phyloP scores from a whole-genome alignment of 768 basidiomycete species.

The Mycena kentingensis region DNA sequence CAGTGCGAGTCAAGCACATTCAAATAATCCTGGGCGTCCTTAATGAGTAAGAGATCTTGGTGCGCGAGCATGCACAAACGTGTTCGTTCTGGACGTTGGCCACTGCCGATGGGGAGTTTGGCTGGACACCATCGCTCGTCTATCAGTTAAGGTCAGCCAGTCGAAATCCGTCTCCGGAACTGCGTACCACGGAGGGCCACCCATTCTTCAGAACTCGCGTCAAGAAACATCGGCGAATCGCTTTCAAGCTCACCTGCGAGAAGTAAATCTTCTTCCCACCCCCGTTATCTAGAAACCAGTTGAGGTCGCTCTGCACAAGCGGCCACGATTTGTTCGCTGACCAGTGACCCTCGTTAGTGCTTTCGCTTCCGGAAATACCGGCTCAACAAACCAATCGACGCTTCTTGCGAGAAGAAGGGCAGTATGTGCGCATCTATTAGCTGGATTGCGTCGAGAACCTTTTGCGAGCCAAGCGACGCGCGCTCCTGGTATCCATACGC shows the following conservation, averaged over 20 bases:
- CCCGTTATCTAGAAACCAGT: slow-evolving; percentile 69
- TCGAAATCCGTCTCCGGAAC: background rate
- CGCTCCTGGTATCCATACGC: slow-evolving; percentile 57
- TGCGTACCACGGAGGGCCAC: slow-evolving; percentile 59
- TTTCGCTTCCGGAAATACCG: background rate
- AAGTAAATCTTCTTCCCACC: slow-evolving; percentile 75
- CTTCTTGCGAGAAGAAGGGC: slow-evolving; percentile 63
- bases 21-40: slow-evolving; percentile 62
- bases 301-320: slow-evolving; percentile 54
- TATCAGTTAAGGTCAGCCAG: background rate
- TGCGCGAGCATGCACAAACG: slow-evolving; percentile 35
- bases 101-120: slow-evolving; percentile 64
- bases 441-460: slow-evolving; percentile 61
- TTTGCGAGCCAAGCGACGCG: slow-evolving; percentile 24
- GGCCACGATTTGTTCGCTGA: slow-evolving; percentile 65
- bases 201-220: slow-evolving; percentile 55
- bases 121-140: slow-evolving; percentile 60
- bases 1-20: slow-evolving; percentile 66
- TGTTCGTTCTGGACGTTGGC: slow-evolving; percentile 64
- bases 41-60: slow-evolving; percentile 3
- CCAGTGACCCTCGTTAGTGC: background rate
- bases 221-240: background rate
- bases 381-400: slow-evolving; percentile 50
- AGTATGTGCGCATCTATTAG: slow-evolving; percentile 70
- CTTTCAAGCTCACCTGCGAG: slow-evolving; percentile 56